Evolutionary conservation across 768 basidiomycete species (phyloP), one percentile per base, ranked within the genome.

Genomic region (Amanita inopinata): DNA sequence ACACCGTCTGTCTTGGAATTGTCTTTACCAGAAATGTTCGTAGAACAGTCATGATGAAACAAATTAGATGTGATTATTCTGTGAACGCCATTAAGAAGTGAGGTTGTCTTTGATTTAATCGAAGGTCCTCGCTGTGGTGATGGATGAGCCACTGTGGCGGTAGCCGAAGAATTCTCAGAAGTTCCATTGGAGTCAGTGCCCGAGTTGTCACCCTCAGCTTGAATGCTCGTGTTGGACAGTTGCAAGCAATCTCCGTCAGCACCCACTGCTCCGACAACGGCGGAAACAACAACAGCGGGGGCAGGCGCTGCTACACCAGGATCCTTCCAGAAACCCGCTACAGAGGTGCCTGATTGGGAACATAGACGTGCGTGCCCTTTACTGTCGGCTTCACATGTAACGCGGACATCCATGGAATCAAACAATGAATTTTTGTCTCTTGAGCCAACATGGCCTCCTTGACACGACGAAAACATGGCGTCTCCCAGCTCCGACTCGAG

Each of bases 281-380:
- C 67, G 33, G 70, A 72, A 5, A 76, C 70, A 36, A 76, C 60
- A 11, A 76, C 64, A 1, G 71, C 73, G 34, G 74, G 74, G 0
- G 74, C 74, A 18, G 64, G 74, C 6, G 71, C 64, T n/a, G 66
- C 64, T 17, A 66, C 57, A 20, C 74, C 72, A 11, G 68, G 72
- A 52, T 73, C 71, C 52, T 74, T 69, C 72, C 74, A 74, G 43
- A 64, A 66, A 14, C 60, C 58, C 7, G 66, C 55, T 4, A 59
- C 54, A 5, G 65, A 58, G 4, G 62, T 35, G 17, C 65, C 64
- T 11, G 64, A 67, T 33, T 61, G 64, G 2, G 69, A 65, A 24
- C 62, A 60, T 4, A 58, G 60, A 49, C 68, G 64, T 10, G 43
- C 51, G 37, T 49, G 50, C 9, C 43, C 9, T 18, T 22, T 8